These are phyloP conservation scores for Curvularia spicifera DNA, from an alignment of 2,329 filamentous ascomycete genomes.

Conservation along the genomic window DNA sequence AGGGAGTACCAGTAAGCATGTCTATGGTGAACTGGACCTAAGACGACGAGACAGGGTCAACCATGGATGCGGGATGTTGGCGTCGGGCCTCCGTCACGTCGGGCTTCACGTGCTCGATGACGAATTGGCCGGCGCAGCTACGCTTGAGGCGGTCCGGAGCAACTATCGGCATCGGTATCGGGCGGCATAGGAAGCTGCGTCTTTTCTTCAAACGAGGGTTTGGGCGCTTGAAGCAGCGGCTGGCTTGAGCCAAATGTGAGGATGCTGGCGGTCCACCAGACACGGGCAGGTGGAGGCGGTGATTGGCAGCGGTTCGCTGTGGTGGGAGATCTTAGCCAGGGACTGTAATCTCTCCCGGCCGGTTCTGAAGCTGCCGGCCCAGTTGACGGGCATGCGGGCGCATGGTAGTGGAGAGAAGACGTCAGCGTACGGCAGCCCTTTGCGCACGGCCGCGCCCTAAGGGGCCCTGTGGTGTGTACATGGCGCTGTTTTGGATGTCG, in stretches of 20 bases:
- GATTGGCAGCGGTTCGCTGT: conserved; percentile 24
- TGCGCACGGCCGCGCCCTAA: conserved; percentile 8
- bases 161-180: conserved; percentile 10
- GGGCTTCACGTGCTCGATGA: conserved; percentile 5
- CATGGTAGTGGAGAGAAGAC: conserved; percentile 25
- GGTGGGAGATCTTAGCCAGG: conserved; percentile 26
- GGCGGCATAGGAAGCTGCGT: conserved; percentile 26
- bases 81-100: background rate
- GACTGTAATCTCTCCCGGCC: conserved; percentile 28
- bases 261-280: conserved; percentile 23
- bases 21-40: too few species aligned
- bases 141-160: background rate
- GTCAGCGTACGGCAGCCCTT: conserved; percentile 34
- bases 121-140: conserved; percentile 7
- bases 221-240: conserved; percentile 21
- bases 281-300: conserved; percentile 17
- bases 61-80: background rate
- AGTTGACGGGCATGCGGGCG: conserved; percentile 2
- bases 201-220: conserved; percentile 33
- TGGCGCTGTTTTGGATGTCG: background rate
- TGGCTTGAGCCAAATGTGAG: conserved; percentile 28
- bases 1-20: too few species aligned
- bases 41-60: too few species aligned
- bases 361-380: conserved; percentile 19
- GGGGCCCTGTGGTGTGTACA: background rate